Evolutionary conservation across 208 protist species (phyloP).

Genomic region (Strigomonas culicis): DNA sequence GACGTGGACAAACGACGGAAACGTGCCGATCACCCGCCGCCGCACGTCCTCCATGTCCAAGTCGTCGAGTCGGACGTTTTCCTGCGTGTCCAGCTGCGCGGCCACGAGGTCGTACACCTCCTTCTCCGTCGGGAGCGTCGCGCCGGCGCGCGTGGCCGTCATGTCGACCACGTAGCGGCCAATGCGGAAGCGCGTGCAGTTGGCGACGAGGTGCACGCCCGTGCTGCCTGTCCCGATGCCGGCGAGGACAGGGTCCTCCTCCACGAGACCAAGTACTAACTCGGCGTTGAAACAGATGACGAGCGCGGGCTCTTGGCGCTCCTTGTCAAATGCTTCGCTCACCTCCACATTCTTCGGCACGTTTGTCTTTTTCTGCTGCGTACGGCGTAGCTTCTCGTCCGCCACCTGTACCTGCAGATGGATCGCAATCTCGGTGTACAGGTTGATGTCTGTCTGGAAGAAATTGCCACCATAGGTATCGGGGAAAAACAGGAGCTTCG

Average conservation of each 20-base stretch:
- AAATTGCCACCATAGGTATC: background rate
- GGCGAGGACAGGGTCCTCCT: background rate
- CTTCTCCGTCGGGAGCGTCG: constrained; percentile 5
- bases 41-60: background rate
- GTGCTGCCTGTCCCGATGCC: background rate
- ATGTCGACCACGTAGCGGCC: constrained; percentile 2
- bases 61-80: background rate
- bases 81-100: background rate
- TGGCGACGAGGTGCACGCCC: background rate
- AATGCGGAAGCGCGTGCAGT: background rate
- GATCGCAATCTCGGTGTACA: background rate
- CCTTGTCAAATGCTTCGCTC: background rate
- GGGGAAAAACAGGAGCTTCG: background rate
- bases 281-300: constrained; percentile 6
- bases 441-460: background rate
- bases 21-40: background rate
- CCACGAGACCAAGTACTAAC: background rate
- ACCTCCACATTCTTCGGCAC: background rate
- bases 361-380: background rate
- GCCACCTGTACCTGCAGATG: background rate
- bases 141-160: background rate
- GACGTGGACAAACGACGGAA: background rate
- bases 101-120: constrained; percentile 2
- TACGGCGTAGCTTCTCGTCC: background rate
- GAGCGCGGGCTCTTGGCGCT: background rate